Evolutionary conservation across 1,284 basidiomycete genomes (phyloP), one percentile per base, ranked within the genome.

Genomic region (Boletus nobilissimus): DNA sequence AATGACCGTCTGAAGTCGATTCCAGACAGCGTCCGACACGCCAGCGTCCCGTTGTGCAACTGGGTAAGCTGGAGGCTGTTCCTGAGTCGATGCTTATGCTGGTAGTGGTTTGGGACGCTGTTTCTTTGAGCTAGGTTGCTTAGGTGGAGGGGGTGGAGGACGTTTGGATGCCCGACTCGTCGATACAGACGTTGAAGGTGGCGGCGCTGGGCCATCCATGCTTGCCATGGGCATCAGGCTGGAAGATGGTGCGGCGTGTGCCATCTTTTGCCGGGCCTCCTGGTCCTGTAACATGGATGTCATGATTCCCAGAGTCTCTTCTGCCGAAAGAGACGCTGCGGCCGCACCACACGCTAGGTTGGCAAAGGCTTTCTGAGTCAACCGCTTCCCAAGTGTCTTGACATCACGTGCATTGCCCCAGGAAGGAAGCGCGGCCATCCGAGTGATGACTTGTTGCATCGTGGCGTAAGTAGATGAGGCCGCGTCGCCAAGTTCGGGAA

Each of bases 341-440:
- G 57, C 43, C 7, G 77, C 85, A 9, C 75, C 77, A 10, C 70
- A 26, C 14, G 80, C 85, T 65, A 83, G 63, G 68, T 82, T 81
- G 11, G 76, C 77, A 65, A 82, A 84, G 0, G 86, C 89, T 5
- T 80, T 51, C 32, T 83, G 81, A 22, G 88, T 82, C 85, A 94
- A 88, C 63, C 87, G 82, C 79, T 89, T 90, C 8, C 90, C 85
- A 5, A 93, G 84, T 0, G 90, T 91, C 73, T 89, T 86, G 77
- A 93, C 87, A 76, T 93, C 91, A 16, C 93, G 88, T 2, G 91
- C 92, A 75, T 94, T 94, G 1, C 92, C 92, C 92, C 92, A 93
- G 5, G 89, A 89, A 8, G 87, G 85, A 2, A 92, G 84, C 4
- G 78, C 70, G 5, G 89, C 85, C 76, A 94, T 85, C n/a, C 87